phyloP scores from a whole-genome alignment of 148 eudicot species.

The Chenopodium suecicum region DNA sequence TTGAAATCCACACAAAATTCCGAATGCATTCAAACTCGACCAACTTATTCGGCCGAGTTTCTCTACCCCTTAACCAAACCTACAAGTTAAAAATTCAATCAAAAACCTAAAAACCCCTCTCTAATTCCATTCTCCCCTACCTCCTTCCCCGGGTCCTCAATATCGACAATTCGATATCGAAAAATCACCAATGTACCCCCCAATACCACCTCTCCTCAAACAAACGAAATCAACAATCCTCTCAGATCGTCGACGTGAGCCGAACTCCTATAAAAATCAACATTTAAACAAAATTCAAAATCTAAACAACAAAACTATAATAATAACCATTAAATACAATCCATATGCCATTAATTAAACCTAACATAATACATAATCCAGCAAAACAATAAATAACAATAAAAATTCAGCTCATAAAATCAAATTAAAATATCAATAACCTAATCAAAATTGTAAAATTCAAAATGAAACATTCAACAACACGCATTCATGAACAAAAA shows the following conservation, averaged over 20 bases:
- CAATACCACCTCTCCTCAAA: background rate
- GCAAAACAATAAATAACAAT: background rate
- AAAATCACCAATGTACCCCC: background rate
- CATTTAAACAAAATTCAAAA: background rate
- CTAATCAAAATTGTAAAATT: background rate
- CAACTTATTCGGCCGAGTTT: background rate
- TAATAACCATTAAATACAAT: background rate
- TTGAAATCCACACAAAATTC: constrained; percentile 17
- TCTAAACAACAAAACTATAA: background rate
- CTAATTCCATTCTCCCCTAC: background rate
- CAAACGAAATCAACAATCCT: constrained; percentile 6
- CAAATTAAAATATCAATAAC: background rate
- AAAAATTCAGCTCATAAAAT: background rate
- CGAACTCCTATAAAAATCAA: constrained; percentile 5
- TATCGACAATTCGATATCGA: background rate
- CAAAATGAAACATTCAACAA: background rate
- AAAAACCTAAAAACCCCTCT: background rate
- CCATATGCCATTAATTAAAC: background rate
- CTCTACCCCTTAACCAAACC: background rate
- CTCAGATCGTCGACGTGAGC: background rate
- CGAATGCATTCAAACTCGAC: constrained; percentile 28
- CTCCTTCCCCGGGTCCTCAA: background rate
- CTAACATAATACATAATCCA: constrained; percentile 1
- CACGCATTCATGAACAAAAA: background rate
- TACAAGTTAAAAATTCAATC: background rate